Evolutionary conservation across 257 asterid species (phyloP).

Genomic region (Solanum chmielewskii): DNA sequence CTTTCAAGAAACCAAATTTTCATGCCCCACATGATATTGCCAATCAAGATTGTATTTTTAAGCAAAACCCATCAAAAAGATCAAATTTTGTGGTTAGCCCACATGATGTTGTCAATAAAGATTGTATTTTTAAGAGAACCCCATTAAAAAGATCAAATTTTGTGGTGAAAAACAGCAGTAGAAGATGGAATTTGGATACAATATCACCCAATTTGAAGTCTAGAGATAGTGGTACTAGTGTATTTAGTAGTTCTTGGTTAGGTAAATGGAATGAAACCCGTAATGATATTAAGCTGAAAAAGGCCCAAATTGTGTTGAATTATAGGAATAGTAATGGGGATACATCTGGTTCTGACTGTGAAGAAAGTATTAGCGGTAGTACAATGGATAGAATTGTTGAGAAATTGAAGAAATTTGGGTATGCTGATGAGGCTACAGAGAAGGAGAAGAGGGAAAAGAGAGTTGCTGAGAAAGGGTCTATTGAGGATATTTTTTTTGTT

Average conservation of each 20-base stretch:
- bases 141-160: constrained; percentile 26
- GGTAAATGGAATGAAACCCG: constrained; percentile 46
- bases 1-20: constrained; percentile 28
- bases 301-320: constrained; percentile 35
- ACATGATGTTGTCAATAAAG: constrained; percentile 9
- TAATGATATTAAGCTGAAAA: constrained; percentile 17
- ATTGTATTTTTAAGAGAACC: constrained; percentile 13
- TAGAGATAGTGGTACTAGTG: constrained; percentile 8
- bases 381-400: constrained; percentile 93
- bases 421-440: constrained; percentile 50
- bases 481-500: constrained; percentile 74
- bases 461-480: constrained; percentile 57
- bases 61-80: constrained; percentile 24
- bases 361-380: constrained; percentile 63
- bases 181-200: constrained; percentile 7
- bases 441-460: constrained; percentile 16
- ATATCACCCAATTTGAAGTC: constrained; percentile 1
- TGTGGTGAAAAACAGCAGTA: constrained; percentile 15
- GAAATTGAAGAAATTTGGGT: constrained; percentile 81
- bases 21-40: not conserved
- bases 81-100: constrained; percentile 17
- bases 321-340: constrained; percentile 48
- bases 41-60: constrained; percentile 16
- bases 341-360: constrained; percentile 56
- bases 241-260: constrained; percentile 56